Evolutionary conservation across 2,329 filamentous ascomycete genomes (phyloP), one percentile per base, ranked within the genome.

Genomic region (Tolypocladium pustulatum): DNA sequence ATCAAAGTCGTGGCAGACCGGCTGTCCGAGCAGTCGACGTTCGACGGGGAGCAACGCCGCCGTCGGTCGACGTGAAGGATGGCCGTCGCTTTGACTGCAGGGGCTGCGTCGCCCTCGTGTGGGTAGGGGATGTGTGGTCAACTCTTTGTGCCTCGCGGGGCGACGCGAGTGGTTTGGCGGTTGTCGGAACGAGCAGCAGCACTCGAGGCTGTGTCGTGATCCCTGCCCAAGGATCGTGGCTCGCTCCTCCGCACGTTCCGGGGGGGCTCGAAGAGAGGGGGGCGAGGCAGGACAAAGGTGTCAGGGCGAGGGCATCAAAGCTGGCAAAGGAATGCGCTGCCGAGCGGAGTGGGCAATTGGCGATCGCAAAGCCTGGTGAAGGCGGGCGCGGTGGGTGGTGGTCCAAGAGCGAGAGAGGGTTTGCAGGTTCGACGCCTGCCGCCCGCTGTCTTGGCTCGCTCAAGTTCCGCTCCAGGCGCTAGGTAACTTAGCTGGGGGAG

Each of bases 31-130:
- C 46, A 49, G 58, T 65, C 63, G 68, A 68, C 68, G 67, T 25
- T 65, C 63, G 68, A 66, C 68, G 67, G 67, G 65, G 67, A 54
- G 41, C n/a, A 57, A 67, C 65, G 67, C 68, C 67, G 67, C 65
- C 67, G 67, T 67, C 65, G 64, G 63, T 68, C 67, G 66, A 65
- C 64, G 36, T 51, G 54, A 34, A 27, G 55, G 55, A 22, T 49
- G 40, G 41, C 41, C 38, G 55, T 9, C 27, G 41, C 30, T 34
- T 38, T 40, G 57, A 49, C 38, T 43, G 40, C 22, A 38, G 55
- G 32, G 32, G n/a, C n/a, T 15, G 27, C 41, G 41, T 25, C 55
- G 34, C 17, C 56, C 17, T 37, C 41, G 56, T 40, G 25, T 15
- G 25, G 56, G 38, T n/a, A 6, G 4, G n/a, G 34, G 46, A 34